phyloP scores from a whole-genome alignment of 768 basidiomycete genomes.

The Bullera alba region DNA sequence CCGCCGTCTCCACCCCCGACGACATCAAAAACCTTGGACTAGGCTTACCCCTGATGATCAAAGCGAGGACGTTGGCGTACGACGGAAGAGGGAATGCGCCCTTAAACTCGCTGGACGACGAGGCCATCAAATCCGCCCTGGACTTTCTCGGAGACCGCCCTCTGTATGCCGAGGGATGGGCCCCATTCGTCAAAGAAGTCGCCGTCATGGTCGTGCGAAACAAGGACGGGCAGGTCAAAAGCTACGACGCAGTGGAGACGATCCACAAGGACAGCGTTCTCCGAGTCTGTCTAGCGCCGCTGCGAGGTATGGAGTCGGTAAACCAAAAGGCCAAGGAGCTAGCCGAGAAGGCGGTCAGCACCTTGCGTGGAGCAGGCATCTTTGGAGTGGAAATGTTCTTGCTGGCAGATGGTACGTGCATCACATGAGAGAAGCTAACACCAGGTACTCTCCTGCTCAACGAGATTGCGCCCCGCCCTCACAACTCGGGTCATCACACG shows the following conservation, averaged over 20 bases:
- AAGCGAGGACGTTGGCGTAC: slow-evolving; percentile 89
- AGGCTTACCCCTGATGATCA: slow-evolving; percentile 89
- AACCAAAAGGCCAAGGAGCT: slow-evolving; percentile 58
- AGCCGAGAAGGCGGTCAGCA: slow-evolving; percentile 72
- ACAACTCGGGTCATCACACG: slow-evolving; percentile 98
- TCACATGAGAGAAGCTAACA: neutral
- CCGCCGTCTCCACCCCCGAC: slow-evolving; percentile 55
- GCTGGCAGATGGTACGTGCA: slow-evolving; percentile 64
- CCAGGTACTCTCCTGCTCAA: slow-evolving; percentile 75
- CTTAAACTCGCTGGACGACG: slow-evolving; percentile 55
- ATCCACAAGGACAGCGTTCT: slow-evolving; percentile 90
- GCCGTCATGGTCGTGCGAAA: slow-evolving; percentile 95
- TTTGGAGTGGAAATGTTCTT: slow-evolving; percentile 99
- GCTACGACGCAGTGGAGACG: slow-evolving; percentile 91
- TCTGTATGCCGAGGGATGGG: slow-evolving; percentile 91
- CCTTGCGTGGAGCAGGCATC: slow-evolving; percentile 79
- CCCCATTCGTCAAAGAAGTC: slow-evolving; percentile 78
- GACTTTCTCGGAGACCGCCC: slow-evolving; percentile 58
- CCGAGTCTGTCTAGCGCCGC: slow-evolving; percentile 82
- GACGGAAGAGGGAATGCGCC: slow-evolving; percentile 92
- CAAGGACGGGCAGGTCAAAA: slow-evolving; percentile 61
- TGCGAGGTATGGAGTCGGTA: slow-evolving; percentile 58
- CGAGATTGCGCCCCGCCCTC: slow-evolving; percentile 95
- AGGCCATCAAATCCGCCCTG: slow-evolving; percentile 49
- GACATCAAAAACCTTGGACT: slow-evolving; percentile 53